These are phyloP conservation scores for Penicillium maclennaniae DNA, from an alignment of 495 filamentous ascomycete species.

Conservation along the genomic window DNA sequence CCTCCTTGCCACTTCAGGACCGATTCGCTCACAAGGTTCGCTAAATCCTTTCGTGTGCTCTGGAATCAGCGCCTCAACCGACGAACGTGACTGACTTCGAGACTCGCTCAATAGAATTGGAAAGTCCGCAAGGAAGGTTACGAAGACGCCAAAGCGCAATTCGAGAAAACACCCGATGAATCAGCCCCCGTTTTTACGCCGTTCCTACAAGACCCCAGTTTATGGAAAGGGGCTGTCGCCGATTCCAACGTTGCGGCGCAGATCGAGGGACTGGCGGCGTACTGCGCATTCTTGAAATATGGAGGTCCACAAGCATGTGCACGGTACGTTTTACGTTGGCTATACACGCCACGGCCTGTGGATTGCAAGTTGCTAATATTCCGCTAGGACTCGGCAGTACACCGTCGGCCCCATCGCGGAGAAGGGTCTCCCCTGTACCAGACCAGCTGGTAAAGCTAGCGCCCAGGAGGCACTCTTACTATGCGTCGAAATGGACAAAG, in stretches of 20 bases:
- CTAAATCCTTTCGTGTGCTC: neutral
- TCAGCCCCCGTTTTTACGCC: slow-evolving; percentile 78
- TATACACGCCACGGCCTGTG: neutral
- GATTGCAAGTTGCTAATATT: neutral
- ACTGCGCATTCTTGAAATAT: slow-evolving; percentile 87
- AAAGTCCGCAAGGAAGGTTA: slow-evolving; percentile 96
- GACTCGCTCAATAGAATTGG: slow-evolving; percentile 63
- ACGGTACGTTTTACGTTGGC: slow-evolving; percentile 44
- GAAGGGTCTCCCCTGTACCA: slow-evolving; percentile 83
- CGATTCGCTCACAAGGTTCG: slow-evolving; percentile 84
- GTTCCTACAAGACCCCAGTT: slow-evolving; percentile 75
- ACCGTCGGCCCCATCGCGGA: slow-evolving; percentile 79
- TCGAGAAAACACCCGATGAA: slow-evolving; percentile 83
- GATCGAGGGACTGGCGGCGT: slow-evolving; percentile 80
- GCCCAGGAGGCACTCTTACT: slow-evolving; percentile 83
- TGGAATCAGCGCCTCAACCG: neutral
- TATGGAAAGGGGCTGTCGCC: slow-evolving; percentile 90
- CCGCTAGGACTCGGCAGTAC: slow-evolving; percentile 62
- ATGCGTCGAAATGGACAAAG: slow-evolving; percentile 83
- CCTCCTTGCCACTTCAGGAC: slow-evolving; percentile 73
- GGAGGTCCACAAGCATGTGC: slow-evolving; percentile 74
- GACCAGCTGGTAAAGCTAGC: slow-evolving; percentile 82
- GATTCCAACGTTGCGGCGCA: slow-evolving; percentile 98
- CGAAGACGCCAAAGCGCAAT: slow-evolving; percentile 83
- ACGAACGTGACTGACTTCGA: slow-evolving; percentile 17